Conservation (phyloP, 495 filamentous ascomycete species). For the Pseudomonodictys pantanalensis region DNA sequence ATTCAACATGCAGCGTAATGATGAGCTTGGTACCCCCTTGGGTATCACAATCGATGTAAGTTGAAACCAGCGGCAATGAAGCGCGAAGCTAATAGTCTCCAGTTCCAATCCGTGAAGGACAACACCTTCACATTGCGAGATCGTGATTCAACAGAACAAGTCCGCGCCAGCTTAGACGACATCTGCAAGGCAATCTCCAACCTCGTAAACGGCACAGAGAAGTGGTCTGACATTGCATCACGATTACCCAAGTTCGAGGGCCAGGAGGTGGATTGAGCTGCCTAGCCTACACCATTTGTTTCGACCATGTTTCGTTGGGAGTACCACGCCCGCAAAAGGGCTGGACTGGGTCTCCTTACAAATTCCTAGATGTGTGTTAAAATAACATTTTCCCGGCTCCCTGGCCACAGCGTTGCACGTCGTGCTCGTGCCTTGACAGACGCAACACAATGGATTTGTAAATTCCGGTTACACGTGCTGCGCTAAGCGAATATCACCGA, state of each 20-base stretch:
- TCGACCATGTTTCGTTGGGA: constrained; percentile 21
- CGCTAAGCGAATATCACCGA: too few species aligned
- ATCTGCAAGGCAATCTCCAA: constrained; percentile 60
- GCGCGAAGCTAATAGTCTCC: constrained; percentile 48
- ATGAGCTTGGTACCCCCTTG: constrained; percentile 52
- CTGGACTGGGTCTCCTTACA: too few species aligned
- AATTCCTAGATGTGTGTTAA: too few species aligned
- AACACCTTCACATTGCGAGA: constrained; percentile 66
- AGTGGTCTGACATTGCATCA: constrained; percentile 60
- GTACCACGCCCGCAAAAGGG: too few species aligned
- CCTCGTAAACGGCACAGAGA: constrained; percentile 60
- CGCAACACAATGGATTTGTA: too few species aligned
- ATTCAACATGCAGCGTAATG: constrained; percentile 44
- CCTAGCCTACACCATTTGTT: not conserved
- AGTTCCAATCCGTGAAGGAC: constrained; percentile 69
- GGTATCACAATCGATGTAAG: constrained; percentile 66
- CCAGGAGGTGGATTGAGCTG: constrained; percentile 59
- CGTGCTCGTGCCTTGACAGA: too few species aligned
- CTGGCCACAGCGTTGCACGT: too few species aligned
- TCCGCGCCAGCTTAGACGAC: constrained; percentile 63
- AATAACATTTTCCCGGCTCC: too few species aligned
- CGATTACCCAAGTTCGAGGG: constrained; percentile 65
- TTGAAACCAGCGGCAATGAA: constrained; percentile 50
- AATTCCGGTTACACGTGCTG: too few species aligned
- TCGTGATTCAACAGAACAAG: constrained; percentile 58